Evolutionary conservation across 345 rosid genomes (phyloP).

Genomic region (Arabidopsis suecica): DNA sequence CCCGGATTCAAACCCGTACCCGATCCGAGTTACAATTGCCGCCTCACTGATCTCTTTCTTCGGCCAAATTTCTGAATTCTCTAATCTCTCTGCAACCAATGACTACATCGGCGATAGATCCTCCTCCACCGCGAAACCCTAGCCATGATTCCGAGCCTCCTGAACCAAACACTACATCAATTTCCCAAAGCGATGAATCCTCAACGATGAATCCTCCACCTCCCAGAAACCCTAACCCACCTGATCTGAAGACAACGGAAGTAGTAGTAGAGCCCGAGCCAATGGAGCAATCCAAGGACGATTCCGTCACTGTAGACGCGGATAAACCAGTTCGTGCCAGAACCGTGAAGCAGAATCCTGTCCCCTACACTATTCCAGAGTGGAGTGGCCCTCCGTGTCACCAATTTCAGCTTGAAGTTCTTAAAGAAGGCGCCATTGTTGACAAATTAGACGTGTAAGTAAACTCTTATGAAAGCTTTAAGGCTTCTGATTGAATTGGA

Average conservation of each 20-base stretch:
- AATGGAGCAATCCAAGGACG: slow-evolving; percentile 2
- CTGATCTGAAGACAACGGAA: slow-evolving; percentile 29
- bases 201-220: slow-evolving; percentile 52
- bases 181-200: slow-evolving; percentile 30
- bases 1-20: neutral
- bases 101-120: slow-evolving; percentile 58
- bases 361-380: slow-evolving; percentile 83
- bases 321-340: slow-evolving; percentile 17
- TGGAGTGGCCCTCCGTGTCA: slow-evolving; percentile 90
- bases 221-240: slow-evolving; percentile 43
- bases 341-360: slow-evolving; percentile 45
- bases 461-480: slow-evolving; percentile 24
- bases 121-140: slow-evolving; percentile 60
- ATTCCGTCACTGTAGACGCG: slow-evolving; percentile 31
- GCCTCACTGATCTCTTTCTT: slow-evolving; percentile 22
- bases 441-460: slow-evolving; percentile 72
- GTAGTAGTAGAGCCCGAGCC: slow-evolving; percentile 4
- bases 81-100: slow-evolving; percentile 24
- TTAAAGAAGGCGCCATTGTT: slow-evolving; percentile 83
- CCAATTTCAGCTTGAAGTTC: slow-evolving; percentile 70
- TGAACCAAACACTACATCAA: slow-evolving; percentile 9
- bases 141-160: slow-evolving; percentile 31
- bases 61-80: slow-evolving; percentile 23
- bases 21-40: slow-evolving; percentile 12
- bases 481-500: neutral